Evolutionary conservation across 257 asterid species (phyloP).

Genomic region (Lithospermum erythrorhizon): DNA sequence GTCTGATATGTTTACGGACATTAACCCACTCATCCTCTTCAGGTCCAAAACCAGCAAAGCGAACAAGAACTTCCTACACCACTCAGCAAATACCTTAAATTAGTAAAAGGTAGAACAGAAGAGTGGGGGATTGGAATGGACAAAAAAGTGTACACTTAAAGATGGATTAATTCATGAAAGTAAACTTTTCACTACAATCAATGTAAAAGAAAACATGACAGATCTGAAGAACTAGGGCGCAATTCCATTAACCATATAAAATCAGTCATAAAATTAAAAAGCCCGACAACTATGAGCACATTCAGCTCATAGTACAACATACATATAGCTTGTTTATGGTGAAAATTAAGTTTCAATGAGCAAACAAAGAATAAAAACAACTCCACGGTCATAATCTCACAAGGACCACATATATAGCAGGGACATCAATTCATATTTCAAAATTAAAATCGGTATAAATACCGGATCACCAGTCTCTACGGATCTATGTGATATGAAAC

Average conservation of each 20-base stretch:
- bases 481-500: conserved; percentile 60
- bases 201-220: neutral
- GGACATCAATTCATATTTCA: neutral
- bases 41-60: conserved; percentile 88
- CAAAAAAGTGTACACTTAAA: too few species aligned
- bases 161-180: neutral
- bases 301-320: neutral
- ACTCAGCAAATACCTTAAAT: neutral
- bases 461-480: conserved; percentile 77
- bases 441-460: conserved; percentile 27
- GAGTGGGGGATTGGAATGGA: neutral
- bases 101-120: neutral
- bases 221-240: neutral
- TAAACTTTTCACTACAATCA: neutral
- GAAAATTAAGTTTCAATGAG: neutral
- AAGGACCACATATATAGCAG: too few species aligned
- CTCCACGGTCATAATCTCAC: neutral
- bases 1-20: conserved; percentile 71
- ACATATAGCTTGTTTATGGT: neutral
- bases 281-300: neutral
- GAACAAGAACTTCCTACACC: conserved; percentile 87
- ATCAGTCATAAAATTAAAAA: neutral
- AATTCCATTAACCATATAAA: neutral
- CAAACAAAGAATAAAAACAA: neutral
- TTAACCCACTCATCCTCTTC: conserved; percentile 99